Conservation (phyloP, 2,329 filamentous ascomycete species). For the Talaromyces sp. region DNA sequence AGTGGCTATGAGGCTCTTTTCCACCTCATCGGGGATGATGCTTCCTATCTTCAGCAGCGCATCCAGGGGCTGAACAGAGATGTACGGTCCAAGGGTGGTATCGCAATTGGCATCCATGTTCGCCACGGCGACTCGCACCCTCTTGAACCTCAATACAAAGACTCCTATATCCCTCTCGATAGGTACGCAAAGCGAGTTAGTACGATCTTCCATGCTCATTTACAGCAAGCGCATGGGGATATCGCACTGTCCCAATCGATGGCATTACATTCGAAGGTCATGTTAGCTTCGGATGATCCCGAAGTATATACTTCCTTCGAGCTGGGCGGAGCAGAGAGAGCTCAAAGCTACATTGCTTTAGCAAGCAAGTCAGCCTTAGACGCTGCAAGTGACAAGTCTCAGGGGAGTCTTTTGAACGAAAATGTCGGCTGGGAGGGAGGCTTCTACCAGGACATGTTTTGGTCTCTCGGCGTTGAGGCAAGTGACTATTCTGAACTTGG, state of each 20-base stretch:
- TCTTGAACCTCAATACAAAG: slow-evolving; percentile 67
- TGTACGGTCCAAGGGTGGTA: slow-evolving; percentile 43
- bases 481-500: slow-evolving; percentile 24
- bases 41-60: slow-evolving; percentile 58
- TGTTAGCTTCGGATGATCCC: slow-evolving; percentile 78
- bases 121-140: slow-evolving; percentile 76
- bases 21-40: slow-evolving; percentile 61
- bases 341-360: slow-evolving; percentile 71
- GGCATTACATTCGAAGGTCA: slow-evolving; percentile 42
- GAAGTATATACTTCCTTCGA: slow-evolving; percentile 64
- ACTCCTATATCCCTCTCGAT: slow-evolving; percentile 71
- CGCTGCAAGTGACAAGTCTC: slow-evolving; percentile 6
- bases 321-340: slow-evolving; percentile 52
- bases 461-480: slow-evolving; percentile 56
- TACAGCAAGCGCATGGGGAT: slow-evolving; percentile 14
- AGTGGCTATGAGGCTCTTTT: slow-evolving; percentile 70
- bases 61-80: slow-evolving; percentile 51
- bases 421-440: slow-evolving; percentile 83
- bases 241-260: slow-evolving; percentile 22
- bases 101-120: slow-evolving; percentile 67
- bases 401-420: slow-evolving; percentile 53
- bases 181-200: slow-evolving; percentile 59
- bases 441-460: slow-evolving; percentile 77
- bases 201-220: slow-evolving; percentile 44
- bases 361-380: slow-evolving; percentile 64